A percentile compares a stretch with the other conserved stretches of the same genome.
Evolutionary conservation across 495 filamentous ascomycete species (phyloP).

Genomic region (Neurospora sp.): DNA sequence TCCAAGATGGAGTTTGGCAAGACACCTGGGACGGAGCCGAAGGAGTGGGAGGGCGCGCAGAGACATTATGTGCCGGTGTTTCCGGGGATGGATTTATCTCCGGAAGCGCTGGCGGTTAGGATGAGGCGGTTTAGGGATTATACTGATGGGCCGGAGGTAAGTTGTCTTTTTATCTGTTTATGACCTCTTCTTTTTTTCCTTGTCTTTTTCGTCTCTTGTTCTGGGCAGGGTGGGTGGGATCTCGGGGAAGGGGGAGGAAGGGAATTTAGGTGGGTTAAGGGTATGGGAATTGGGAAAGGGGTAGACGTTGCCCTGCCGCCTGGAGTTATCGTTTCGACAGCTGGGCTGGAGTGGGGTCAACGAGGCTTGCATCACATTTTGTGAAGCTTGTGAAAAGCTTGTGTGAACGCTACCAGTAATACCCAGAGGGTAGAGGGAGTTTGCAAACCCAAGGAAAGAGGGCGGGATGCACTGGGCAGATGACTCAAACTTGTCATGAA

Average conservation of each 20-base stretch:
- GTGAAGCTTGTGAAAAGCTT: too few relatives aligned
- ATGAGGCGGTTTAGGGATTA: constrained; percentile 33
- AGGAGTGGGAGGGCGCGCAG: constrained; percentile 38
- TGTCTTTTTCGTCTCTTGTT: background rate
- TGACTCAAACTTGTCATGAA: background rate
- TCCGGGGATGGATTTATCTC: constrained; percentile 43
- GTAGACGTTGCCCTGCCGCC: background rate
- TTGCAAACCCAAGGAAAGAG: background rate
- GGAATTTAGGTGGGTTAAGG: background rate
- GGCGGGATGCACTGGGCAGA: background rate
- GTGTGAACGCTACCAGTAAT: background rate
- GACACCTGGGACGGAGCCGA: constrained; percentile 1
- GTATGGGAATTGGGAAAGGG: background rate
- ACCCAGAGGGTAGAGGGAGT: background rate
- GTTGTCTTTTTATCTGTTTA: constrained; percentile 1
- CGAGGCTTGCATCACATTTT: background rate
- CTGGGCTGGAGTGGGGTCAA: background rate
- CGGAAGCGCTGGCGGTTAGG: constrained; percentile 36
- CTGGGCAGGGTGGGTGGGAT: background rate
- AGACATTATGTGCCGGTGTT: constrained; percentile 51
- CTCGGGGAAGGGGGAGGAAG: background rate
- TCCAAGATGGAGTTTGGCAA: background rate
- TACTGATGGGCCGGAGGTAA: constrained; percentile 32
- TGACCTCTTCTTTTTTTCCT: background rate
- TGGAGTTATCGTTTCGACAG: too few relatives aligned